A percentile compares a stretch with the other conserved stretches of the same genome.
Conservation (phyloP, 768 basidiomycete genomes). For the Crepidotus variabilis region DNA sequence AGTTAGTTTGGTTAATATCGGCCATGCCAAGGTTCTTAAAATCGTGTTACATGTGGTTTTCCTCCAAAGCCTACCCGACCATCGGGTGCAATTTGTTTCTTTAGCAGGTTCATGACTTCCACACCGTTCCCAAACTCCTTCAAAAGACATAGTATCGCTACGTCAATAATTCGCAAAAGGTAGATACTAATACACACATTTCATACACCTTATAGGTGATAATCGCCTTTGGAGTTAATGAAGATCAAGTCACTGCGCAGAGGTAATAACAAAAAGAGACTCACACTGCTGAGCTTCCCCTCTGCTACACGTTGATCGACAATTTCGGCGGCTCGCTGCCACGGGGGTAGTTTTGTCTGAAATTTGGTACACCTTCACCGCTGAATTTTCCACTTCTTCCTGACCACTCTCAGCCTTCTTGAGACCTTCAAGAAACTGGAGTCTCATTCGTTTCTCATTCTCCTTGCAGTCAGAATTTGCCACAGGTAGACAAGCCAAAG, state of each 20-base stretch:
- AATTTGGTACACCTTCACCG: neutral
- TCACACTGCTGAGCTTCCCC: conserved; percentile 17
- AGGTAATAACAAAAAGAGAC: neutral
- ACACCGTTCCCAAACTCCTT: conserved; percentile 29
- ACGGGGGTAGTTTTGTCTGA: conserved; percentile 17
- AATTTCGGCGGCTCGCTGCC: conserved; percentile 24
- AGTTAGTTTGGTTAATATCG: neutral
- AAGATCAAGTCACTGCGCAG: neutral
- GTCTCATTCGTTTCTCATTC: conserved; percentile 28
- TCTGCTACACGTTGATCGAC: conserved; percentile 13
- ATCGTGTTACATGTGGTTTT: conserved; percentile 9
- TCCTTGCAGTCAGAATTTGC: conserved; percentile 21
- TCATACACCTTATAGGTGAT: conserved; percentile 27
- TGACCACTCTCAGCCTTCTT: conserved; percentile 17
- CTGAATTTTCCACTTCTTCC: neutral
- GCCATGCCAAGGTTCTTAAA: neutral
- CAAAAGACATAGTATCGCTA: neutral
- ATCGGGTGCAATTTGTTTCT: neutral
- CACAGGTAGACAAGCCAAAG: conserved; percentile 25
- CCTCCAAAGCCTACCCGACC: conserved; percentile 8
- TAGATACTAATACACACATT: conserved; percentile 12
- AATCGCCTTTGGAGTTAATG: conserved; percentile 23
- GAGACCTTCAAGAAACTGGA: conserved; percentile 29
- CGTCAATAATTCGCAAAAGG: neutral
- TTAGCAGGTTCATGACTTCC: conserved; percentile 20